These are phyloP conservation scores for Trypanosoma grayi DNA, from an alignment of 208 protist genomes.

Conservation along the genomic window DNA sequence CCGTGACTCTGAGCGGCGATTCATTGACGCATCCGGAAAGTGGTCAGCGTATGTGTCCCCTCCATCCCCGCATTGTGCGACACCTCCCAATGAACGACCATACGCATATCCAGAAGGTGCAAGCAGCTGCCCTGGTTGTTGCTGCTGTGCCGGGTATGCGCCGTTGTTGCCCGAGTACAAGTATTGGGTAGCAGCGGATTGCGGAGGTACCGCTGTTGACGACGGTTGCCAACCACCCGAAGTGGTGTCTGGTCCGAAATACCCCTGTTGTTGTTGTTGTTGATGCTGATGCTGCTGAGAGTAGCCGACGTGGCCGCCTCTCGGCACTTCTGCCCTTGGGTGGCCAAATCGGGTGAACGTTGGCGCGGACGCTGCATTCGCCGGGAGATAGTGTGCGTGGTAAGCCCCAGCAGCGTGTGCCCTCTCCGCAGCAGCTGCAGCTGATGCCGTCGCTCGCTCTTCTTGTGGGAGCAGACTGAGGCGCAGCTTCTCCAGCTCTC, in stretches of 20 bases:
- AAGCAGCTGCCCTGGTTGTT: not conserved
- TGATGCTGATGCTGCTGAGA: not conserved
- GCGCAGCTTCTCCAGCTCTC: slow-evolving; percentile 15
- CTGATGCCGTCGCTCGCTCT: not conserved
- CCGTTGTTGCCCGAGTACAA: not conserved
- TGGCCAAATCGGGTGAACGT: slow-evolving; percentile 6
- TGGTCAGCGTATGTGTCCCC: slow-evolving; percentile 8
- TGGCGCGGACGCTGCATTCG: not conserved
- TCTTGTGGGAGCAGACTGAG: slow-evolving; percentile 8
- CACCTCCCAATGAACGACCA: not conserved
- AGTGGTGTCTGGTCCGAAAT: not conserved
- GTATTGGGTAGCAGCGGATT: not conserved
- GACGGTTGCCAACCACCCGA: not conserved
- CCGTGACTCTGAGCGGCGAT: slow-evolving; percentile 11
- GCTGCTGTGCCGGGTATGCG: not conserved
- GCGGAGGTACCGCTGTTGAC: not conserved
- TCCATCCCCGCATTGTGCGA: not conserved
- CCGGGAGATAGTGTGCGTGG: not conserved
- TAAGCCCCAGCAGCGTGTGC: not conserved
- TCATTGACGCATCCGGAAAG: slow-evolving; percentile 4
- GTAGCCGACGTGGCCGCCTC: not conserved
- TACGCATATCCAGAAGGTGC: not conserved
- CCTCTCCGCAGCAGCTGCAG: not conserved
- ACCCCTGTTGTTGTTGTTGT: not conserved
- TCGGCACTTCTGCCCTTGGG: not conserved